Evolutionary conservation across 495 filamentous ascomycete genomes (phyloP).

Genomic region (Aspergillus steynii): DNA sequence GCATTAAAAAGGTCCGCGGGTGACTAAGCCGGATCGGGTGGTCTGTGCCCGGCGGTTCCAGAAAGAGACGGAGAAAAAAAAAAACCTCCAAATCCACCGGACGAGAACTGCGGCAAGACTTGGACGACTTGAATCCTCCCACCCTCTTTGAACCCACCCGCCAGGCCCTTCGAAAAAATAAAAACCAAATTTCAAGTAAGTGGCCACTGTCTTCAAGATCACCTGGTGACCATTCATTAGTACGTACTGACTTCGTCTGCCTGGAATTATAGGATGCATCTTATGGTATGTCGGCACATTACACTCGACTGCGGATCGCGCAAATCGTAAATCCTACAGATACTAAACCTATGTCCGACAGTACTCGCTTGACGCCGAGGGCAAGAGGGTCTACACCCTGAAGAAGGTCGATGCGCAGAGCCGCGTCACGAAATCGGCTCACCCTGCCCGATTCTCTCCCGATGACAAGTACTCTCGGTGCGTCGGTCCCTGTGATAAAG

Average conservation of each 20-base stretch:
- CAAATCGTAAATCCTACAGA: background rate
- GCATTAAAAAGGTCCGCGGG: constrained; percentile 29
- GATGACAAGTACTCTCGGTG: constrained; percentile 96
- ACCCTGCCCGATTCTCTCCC: constrained; percentile 94
- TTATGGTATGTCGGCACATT: constrained; percentile 34
- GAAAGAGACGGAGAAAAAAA: constrained; percentile 33
- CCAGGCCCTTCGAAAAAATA: background rate
- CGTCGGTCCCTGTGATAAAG: constrained; percentile 14
- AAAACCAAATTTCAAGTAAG: constrained; percentile 31
- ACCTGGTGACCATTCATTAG: background rate
- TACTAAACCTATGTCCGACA: constrained; percentile 18
- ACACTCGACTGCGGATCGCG: constrained; percentile 22
- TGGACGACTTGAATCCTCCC: constrained; percentile 1
- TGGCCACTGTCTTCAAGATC: background rate
- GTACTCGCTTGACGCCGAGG: constrained; percentile 76
- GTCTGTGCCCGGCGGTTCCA: constrained; percentile 16
- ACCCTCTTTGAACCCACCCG: background rate
- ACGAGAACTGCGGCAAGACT: constrained; percentile 20
- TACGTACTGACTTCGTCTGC: constrained; percentile 18
- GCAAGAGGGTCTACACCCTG: constrained; percentile 82
- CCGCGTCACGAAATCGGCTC: constrained; percentile 89
- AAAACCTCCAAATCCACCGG: constrained; percentile 8
- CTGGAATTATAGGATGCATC: constrained; percentile 47
- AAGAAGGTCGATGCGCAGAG: constrained; percentile 55
- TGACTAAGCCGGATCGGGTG: constrained; percentile 37